Evolutionary conservation across 192 early-diverging fungal species (phyloP).

Genomic region (Coemansia sp.): DNA sequence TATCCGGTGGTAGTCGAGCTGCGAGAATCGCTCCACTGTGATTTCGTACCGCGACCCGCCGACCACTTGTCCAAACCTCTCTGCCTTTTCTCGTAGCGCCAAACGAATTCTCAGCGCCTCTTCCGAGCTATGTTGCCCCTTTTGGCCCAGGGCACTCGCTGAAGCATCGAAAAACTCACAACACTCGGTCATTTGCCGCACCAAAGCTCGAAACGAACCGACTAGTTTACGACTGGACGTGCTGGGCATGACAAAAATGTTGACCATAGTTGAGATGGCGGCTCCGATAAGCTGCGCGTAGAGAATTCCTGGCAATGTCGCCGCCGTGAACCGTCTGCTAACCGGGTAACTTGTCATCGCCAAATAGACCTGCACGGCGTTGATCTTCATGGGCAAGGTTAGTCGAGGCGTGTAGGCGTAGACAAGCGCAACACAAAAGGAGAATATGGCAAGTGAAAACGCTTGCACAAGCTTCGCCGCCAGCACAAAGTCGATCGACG

Average conservation of each 20-base stretch:
- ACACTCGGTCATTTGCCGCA: constrained; percentile 28
- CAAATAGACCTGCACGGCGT: constrained; percentile 19
- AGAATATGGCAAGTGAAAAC: constrained; percentile 26
- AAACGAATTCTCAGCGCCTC: constrained; percentile 6
- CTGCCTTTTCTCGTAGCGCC: neutral
- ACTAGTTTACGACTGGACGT: constrained; percentile 35
- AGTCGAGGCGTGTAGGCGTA: constrained; percentile 38
- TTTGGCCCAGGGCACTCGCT: constrained; percentile 11
- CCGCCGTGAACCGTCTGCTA: constrained; percentile 5
- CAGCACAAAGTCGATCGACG: constrained; percentile 16
- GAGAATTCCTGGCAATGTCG: constrained; percentile 28
- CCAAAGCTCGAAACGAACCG: constrained; percentile 13
- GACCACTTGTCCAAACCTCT: constrained; percentile 34
- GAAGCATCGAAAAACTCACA: constrained; percentile 29
- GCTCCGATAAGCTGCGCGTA: constrained; percentile 43
- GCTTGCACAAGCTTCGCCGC: constrained; percentile 20
- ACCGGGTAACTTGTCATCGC: constrained; percentile 24
- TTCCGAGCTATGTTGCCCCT: constrained; percentile 4
- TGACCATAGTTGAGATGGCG: constrained; percentile 31
- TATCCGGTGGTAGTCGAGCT: constrained; percentile 38
- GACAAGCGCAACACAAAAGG: constrained; percentile 21
- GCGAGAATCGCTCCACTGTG: constrained; percentile 43
- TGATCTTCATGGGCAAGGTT: constrained; percentile 31
- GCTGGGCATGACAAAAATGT: constrained; percentile 42
- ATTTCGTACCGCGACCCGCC: constrained; percentile 42